phyloP scores from a whole-genome alignment of 1,284 basidiomycete species.

The Papiliotrema nemorosa region DNA sequence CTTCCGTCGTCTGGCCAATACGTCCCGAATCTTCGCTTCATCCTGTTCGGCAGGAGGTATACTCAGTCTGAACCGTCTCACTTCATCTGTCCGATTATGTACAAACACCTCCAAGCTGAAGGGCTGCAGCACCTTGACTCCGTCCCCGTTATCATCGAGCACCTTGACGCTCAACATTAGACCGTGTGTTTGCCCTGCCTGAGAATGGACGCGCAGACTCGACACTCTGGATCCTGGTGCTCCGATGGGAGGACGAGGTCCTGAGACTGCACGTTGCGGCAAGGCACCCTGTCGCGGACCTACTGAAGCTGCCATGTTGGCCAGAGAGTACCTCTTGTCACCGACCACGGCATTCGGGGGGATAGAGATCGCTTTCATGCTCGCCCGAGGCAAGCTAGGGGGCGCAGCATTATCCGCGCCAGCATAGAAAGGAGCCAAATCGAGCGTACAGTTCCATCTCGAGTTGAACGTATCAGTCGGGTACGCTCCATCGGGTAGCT shows the following conservation, averaged over 20 bases:
- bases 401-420: conserved; percentile 10
- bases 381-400: conserved; percentile 5
- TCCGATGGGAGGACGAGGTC: conserved; percentile 3
- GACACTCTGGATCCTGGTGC: conserved; percentile 1
- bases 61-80: conserved; percentile 70
- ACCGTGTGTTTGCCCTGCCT: conserved; percentile 16
- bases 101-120: conserved; percentile 85
- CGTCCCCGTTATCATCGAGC: conserved; percentile 43
- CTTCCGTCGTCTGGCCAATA: conserved; percentile 18
- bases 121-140: conserved; percentile 63
- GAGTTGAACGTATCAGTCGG: conserved; percentile 72
- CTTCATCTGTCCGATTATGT: conserved; percentile 75
- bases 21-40: conserved; percentile 32
- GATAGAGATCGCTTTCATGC: neutral
- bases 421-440: conserved; percentile 57
- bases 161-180: conserved; percentile 72
- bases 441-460: conserved; percentile 80
- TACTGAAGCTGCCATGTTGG: conserved; percentile 22
- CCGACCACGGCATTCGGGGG: conserved; percentile 43
- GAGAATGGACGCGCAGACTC: neutral
- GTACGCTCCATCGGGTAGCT: conserved; percentile 40
- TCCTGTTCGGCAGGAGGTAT: conserved; percentile 60
- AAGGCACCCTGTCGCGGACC: neutral
- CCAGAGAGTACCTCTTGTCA: conserved; percentile 46
- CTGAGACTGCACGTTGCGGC: conserved; percentile 5